A percentile compares a stretch with the other conserved stretches of the same genome.
Evolutionary conservation across 306 rosid species (phyloP).

Genomic region (Clitoria ternatea): DNA sequence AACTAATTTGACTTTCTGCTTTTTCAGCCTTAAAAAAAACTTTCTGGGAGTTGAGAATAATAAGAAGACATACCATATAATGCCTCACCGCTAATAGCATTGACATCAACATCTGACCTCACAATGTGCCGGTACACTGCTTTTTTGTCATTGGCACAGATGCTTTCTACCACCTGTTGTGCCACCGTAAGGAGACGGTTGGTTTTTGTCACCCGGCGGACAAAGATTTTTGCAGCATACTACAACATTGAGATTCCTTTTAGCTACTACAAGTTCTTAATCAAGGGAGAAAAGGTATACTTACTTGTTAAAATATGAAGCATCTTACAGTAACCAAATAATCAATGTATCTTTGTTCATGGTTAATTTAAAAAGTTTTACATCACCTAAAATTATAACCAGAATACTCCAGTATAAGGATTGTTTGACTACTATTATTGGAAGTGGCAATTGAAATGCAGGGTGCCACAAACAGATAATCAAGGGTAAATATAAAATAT

Average conservation of each 20-base stretch:
- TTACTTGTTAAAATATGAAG: neutral
- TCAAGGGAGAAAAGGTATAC: neutral
- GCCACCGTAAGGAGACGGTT: constrained; percentile 29
- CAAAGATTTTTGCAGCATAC: constrained; percentile 63
- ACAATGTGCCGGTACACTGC: constrained; percentile 61
- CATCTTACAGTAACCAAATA: neutral
- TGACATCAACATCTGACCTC: constrained; percentile 48
- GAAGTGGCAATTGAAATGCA: too few relatives aligned
- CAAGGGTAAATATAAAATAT: too few relatives aligned
- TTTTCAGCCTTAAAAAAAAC: constrained; percentile 1
- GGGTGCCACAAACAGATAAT: too few relatives aligned
- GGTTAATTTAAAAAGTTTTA: neutral
- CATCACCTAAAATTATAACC: too few relatives aligned
- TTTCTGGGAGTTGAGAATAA: neutral
- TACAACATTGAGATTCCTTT: constrained; percentile 32
- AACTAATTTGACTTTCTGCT: neutral
- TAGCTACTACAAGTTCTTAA: neutral
- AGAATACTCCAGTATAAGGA: too few relatives aligned
- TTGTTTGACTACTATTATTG: too few relatives aligned
- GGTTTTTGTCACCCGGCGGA: constrained; percentile 38
- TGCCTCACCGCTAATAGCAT: constrained; percentile 28
- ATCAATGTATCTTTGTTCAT: neutral
- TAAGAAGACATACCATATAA: constrained; percentile 34
- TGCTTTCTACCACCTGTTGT: constrained; percentile 52
- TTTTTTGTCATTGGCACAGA: constrained; percentile 62